Base-by-base conservation (phyloP, 495 filamentous ascomycete genomes). In the Penicillium riverlandense region DNA sequence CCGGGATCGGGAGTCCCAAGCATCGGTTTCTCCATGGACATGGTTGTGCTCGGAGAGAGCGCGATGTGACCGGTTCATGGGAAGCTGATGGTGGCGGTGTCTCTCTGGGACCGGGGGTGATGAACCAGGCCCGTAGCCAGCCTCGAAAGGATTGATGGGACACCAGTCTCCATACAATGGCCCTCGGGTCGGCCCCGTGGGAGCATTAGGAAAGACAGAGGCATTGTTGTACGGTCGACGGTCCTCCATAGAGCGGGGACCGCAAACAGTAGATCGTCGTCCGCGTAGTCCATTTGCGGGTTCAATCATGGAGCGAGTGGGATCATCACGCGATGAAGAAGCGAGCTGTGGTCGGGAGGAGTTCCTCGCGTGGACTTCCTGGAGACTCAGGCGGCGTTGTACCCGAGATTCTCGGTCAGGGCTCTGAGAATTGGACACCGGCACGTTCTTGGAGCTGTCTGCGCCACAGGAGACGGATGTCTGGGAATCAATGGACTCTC, bases 401-500 rank as follows among this genome's bases (percentile, higher is more conserved):
- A 52, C 31, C 5, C 53, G 50, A 12, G 9, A 30, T 12, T 16
- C 4, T 35, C 38, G 37, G 29, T 10, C 16, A 10, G 8, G 11
- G 27, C n/a, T 4, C 5, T 44, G 39, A 6, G 40, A 34, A 42
- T 31, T 37, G 9, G 29, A 29, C 28, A 45, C 9, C 28, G 29
- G 41, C 10, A 16, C 13, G 35, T 38, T 40, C 11, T 39, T 55
- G 13, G 45, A 47, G 28, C 37, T 55, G 40, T 49, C 47, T 22
- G 32, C 34, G 22, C 41, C 37, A 35, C 44, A 48, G 14, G 52
- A 58, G 5, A 36, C 33, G 1, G 59, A 65, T 4, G 49, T 32
- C 28, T 64, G 59, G 27, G 64, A 67, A 32, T 58, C 63, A 11
- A 60, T 40, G 1, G 62, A 66, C 5, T 32, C 49, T 29, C 57